phyloP scores from a whole-genome alignment of 345 rosid genomes.

The Acer saccharum region DNA sequence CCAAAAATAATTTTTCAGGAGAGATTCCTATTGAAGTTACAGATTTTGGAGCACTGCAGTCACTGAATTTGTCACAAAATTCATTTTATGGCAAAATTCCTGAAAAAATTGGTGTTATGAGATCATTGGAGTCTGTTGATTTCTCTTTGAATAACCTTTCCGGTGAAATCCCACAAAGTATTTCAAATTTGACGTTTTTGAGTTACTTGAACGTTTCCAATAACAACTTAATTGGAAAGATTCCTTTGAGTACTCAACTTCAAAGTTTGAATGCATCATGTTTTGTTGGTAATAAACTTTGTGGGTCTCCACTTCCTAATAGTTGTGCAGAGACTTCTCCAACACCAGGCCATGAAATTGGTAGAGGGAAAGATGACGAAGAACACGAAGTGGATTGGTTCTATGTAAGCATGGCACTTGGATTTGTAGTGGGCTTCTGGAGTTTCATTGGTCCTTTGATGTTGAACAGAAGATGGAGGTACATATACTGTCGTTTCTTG shows the following conservation, averaged over 20 bases:
- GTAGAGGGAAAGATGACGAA: too few species aligned
- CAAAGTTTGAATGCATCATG: background rate
- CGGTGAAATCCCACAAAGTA: conserved; percentile 23
- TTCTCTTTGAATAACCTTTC: conserved; percentile 5
- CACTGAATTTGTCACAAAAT: conserved; percentile 22
- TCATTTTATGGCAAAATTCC: background rate
- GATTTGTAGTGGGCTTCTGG: background rate
- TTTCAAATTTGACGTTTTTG: conserved; percentile 9
- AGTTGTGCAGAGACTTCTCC: background rate
- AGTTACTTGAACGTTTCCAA: background rate
- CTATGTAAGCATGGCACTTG: background rate
- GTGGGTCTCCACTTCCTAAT: too few species aligned
- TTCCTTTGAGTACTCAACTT: conserved; percentile 20
- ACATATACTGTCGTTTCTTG: background rate
- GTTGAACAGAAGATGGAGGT: background rate
- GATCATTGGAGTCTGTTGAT: conserved; percentile 9
- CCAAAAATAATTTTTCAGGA: background rate
- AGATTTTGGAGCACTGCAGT: background rate
- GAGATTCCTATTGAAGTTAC: conserved; percentile 1
- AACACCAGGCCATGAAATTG: too few species aligned
- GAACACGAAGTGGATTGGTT: background rate
- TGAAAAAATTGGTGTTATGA: conserved; percentile 12
- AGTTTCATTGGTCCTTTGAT: background rate
- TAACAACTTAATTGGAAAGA: conserved; percentile 11
- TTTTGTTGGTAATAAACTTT: too few species aligned